These are phyloP conservation scores for Trypanosoma melophagium DNA, from an alignment of 208 protist genomes.

Conservation along the genomic window DNA sequence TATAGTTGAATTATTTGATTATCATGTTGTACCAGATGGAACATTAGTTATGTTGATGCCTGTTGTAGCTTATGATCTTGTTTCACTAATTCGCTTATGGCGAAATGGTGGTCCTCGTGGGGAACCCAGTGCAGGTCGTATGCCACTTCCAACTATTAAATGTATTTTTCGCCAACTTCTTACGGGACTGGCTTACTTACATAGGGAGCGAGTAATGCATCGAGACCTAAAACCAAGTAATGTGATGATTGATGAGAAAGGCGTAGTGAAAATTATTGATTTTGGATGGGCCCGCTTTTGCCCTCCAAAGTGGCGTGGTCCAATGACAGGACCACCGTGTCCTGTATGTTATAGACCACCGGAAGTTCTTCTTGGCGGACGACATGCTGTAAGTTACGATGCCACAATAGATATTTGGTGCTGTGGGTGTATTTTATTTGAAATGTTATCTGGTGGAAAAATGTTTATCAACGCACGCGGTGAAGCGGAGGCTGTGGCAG, in stretches of 20 bases:
- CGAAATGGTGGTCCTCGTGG: slow-evolving; percentile 18
- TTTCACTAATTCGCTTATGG: slow-evolving; percentile 61
- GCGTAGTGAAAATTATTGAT: slow-evolving; percentile 84
- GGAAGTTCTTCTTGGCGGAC: slow-evolving; percentile 64
- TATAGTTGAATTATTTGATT: slow-evolving; percentile 61
- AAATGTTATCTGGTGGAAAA: slow-evolving; percentile 96
- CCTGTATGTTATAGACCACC: slow-evolving; percentile 71
- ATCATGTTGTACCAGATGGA: slow-evolving; percentile 70
- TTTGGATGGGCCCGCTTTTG: slow-evolving; percentile 84
- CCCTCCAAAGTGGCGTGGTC: slow-evolving; percentile 21
- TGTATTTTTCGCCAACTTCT: slow-evolving; percentile 83
- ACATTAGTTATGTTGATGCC: slow-evolving; percentile 74
- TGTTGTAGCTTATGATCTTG: slow-evolving; percentile 73
- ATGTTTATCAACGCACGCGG: slow-evolving; percentile 83
- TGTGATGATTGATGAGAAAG: slow-evolving; percentile 77
- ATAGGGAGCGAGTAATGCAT: slow-evolving; percentile 77
- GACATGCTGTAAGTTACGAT: slow-evolving; percentile 73
- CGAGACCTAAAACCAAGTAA: slow-evolving; percentile 90
- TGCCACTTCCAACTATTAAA: slow-evolving; percentile 80
- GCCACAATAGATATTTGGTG: slow-evolving; percentile 95
- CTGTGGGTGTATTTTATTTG: slow-evolving; percentile 96
- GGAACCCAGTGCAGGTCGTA: slow-evolving; percentile 31
- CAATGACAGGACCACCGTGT: slow-evolving; percentile 78
- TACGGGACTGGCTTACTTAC: slow-evolving; percentile 74
- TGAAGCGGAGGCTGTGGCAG: slow-evolving; percentile 57